These are phyloP conservation scores for Aspergillus brasiliensis DNA, from an alignment of 2,329 filamentous ascomycete species.

Conservation along the genomic window DNA sequence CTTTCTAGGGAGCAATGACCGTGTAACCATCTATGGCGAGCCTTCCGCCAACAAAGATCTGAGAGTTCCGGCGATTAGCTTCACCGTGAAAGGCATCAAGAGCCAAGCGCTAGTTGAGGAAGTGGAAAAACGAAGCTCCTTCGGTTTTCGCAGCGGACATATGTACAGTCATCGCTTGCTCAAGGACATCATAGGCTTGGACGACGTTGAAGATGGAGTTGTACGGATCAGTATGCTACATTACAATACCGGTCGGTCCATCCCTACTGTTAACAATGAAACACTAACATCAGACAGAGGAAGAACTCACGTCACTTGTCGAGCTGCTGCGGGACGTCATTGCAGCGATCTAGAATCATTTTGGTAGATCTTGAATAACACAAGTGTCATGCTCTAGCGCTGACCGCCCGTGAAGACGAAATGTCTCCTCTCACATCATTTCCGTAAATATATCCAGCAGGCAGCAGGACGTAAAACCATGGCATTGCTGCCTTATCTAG, in stretches of 20 bases:
- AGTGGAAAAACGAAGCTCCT: constrained; percentile 60
- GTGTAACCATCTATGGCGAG: constrained; percentile 63
- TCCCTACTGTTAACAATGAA: no score
- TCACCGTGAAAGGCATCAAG: constrained; percentile 59
- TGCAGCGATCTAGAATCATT: not conserved
- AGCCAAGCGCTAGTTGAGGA: constrained; percentile 62
- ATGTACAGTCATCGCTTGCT: constrained; percentile 69
- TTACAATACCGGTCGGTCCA: constrained; percentile 66
- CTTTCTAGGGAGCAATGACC: constrained; percentile 57
- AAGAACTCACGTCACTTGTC: not conserved
- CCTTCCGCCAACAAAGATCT: constrained; percentile 49
- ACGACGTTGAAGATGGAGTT: constrained; percentile 62
- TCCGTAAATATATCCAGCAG: not conserved
- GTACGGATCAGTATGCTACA: constrained; percentile 72
- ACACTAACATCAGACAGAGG: not conserved
- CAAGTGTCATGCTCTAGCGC: not conserved
- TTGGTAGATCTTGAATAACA: not conserved
- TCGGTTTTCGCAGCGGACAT: constrained; percentile 67
- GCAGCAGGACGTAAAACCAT: not conserved
- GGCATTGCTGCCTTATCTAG: not conserved
- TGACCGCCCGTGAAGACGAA: not conserved
- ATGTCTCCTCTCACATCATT: not conserved
- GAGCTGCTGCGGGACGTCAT: constrained; percentile 1
- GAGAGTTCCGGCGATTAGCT: constrained; percentile 69
- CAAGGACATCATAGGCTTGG: constrained; percentile 60